Evolutionary conservation across 164 flowering plant species (phyloP), one percentile per base, ranked within the genome.

Genomic region (Pachysandra terminalis): DNA sequence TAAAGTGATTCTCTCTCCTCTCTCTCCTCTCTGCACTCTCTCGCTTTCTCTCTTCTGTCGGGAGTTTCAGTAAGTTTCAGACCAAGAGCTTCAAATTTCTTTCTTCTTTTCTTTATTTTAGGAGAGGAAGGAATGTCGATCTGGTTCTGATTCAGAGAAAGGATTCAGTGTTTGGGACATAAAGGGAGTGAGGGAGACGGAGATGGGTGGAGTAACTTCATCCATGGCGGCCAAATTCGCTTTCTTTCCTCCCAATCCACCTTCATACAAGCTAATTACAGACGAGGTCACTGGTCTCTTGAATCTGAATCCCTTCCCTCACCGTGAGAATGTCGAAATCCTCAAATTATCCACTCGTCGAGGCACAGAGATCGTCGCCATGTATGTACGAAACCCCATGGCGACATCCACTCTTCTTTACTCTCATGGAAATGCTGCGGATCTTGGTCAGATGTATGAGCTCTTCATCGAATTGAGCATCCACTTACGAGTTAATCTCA

Each of bases 381-480:
- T 89, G 40, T 94, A 88, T 52, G 80, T 91, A 24, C 80, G 93
- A 25, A 81, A 91, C 55, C 97, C 98, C 10, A 82, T 84, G 90
- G 98, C 98, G 35, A 85, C 81, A 26, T 85, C 93, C 67, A 91
- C 98, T 28, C 59, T 95, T 24, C 87, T 95, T 6, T 95, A 95
- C 71, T 91, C 97, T 53, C 97, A 95, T 65, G 98, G 98, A 16
- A 95, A 95, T 78, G 97, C 98, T 1, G 95, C 98, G 58, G 97
- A 91, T 86, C 86, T 93, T 64, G 98, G 97, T 15, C 97, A 90
- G 87, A 90, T 91, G 94, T 90, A 89, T 63, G 98, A 92, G 86
- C 92, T 91, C 60, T 91, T 95, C 80, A 79, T 90, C 75, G 87
- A 90, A 65, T 76, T 95, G 63, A 90, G 95, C 75, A 85, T 91